Evolutionary conservation across 805 yeast genomes (phyloP).

Genomic region (Schwanniomyces polymorphus): DNA sequence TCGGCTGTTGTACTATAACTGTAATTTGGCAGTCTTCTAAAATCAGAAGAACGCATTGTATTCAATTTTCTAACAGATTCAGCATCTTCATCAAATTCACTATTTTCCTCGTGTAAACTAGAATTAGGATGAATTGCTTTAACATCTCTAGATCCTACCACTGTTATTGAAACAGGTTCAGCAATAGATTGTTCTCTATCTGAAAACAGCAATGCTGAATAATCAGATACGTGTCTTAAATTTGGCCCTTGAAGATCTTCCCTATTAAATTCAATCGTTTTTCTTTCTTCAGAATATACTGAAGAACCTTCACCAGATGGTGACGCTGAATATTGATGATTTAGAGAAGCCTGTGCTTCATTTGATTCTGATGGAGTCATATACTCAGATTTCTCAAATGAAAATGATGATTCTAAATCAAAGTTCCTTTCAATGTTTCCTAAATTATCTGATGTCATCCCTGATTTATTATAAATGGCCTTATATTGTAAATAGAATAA

Average conservation of each 20-base stretch:
- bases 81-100: neutral
- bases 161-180: conserved; percentile 21
- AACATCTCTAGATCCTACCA: conserved; percentile 13
- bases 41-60: conserved; percentile 1
- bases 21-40: conserved; percentile 21
- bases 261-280: neutral
- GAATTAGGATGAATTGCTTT: neutral
- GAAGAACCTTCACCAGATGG: neutral
- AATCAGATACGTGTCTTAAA: neutral
- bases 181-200: conserved; percentile 16
- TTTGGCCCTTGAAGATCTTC: neutral
- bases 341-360: neutral
- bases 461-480: neutral
- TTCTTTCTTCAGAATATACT: neutral
- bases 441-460: neutral
- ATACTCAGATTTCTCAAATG: conserved; percentile 10
- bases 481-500: neutral
- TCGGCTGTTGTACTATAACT: conserved; percentile 36
- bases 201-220: conserved; percentile 19
- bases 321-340: neutral
- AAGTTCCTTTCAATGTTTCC: neutral
- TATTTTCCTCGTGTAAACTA: neutral
- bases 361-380: neutral
- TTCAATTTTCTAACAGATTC: conserved; percentile 10
- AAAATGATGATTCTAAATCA: conserved; percentile 7